A percentile compares a stretch with the other conserved stretches of the same genome.
Conservation (phyloP, 2,329 filamentous ascomycete species). For the Fonsecaea pedrosoi region DNA sequence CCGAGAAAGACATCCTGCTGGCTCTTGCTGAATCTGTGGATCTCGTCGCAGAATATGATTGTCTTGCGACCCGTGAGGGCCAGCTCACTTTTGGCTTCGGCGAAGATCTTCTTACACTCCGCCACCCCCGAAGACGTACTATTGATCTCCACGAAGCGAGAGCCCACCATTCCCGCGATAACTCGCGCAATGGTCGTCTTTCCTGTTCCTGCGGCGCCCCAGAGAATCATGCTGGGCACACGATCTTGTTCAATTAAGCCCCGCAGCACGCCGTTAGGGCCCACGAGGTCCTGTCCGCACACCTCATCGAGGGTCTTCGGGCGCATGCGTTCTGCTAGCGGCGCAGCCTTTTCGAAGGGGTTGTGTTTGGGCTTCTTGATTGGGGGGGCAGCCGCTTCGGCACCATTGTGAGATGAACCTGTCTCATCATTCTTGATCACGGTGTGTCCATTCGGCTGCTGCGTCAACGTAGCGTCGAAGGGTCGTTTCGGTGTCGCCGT, state of each 20-base stretch:
- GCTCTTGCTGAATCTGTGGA: conserved; percentile 86
- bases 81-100: conserved; percentile 80
- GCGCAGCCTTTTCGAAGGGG: conserved; percentile 72
- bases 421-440: conserved; percentile 1
- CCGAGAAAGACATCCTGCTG: conserved; percentile 96
- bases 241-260: conserved; percentile 83
- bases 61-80: conserved; percentile 84
- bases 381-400: conserved; percentile 36
- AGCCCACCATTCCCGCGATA: conserved; percentile 80
- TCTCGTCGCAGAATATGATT: conserved; percentile 97
- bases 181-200: conserved; percentile 81
- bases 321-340: conserved; percentile 92
- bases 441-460: conserved; percentile 6
- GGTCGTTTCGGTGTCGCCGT: conserved; percentile 18
- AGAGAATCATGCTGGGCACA: conserved; percentile 94
- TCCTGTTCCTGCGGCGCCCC: conserved; percentile 61
- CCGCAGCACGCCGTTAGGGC: conserved; percentile 79
- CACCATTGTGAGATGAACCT: conserved; percentile 3
- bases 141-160: conserved; percentile 93
- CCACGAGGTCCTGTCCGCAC: conserved; percentile 89
- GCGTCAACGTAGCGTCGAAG: conserved; percentile 14
- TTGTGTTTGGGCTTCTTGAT: conserved; percentile 69
- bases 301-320: conserved; percentile 84
- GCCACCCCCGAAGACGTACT: conserved; percentile 85
- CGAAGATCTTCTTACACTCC: conserved; percentile 91